Conservation (phyloP, 345 rosid species). For the Punica granatum region DNA sequence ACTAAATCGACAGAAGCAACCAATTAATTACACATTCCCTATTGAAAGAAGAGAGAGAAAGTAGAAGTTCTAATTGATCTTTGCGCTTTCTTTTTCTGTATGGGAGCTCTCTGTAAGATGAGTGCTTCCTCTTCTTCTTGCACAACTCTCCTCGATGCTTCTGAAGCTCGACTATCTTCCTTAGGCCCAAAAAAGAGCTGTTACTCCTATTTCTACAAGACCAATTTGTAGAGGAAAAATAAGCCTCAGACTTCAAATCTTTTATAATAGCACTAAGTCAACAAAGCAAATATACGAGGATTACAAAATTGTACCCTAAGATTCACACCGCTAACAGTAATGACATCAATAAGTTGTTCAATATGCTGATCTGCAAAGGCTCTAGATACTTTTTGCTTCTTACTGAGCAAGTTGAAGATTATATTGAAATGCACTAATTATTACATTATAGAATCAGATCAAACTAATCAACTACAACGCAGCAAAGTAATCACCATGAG, state of each 20-base stretch:
- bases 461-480: neutral
- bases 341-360: no score
- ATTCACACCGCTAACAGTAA: no score
- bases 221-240: slow-evolving; percentile 4
- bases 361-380: slow-evolving; percentile 81
- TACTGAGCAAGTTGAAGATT: no score
- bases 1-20: neutral
- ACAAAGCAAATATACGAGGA: neutral
- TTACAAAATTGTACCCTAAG: slow-evolving; percentile 54
- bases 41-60: slow-evolving; percentile 6
- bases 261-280: neutral
- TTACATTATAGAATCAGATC: no score
- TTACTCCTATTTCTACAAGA: slow-evolving; percentile 87
- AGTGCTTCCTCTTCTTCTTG: slow-evolving; percentile 96
- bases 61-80: slow-evolving; percentile 55
- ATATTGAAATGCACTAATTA: no score
- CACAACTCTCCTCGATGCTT: no score
- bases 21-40: neutral
- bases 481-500: slow-evolving; percentile 42
- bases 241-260: slow-evolving; percentile 1
- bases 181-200: slow-evolving; percentile 78
- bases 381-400: slow-evolving; percentile 88
- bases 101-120: no score
- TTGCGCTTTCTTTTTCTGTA: slow-evolving; percentile 83
- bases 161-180: no score